Percentiles rank a stretch among this genome's conserved stretches.
Evolutionary conservation across 2,329 filamentous ascomycete genomes (phyloP).

Genomic region (Aspergillus jensenii): DNA sequence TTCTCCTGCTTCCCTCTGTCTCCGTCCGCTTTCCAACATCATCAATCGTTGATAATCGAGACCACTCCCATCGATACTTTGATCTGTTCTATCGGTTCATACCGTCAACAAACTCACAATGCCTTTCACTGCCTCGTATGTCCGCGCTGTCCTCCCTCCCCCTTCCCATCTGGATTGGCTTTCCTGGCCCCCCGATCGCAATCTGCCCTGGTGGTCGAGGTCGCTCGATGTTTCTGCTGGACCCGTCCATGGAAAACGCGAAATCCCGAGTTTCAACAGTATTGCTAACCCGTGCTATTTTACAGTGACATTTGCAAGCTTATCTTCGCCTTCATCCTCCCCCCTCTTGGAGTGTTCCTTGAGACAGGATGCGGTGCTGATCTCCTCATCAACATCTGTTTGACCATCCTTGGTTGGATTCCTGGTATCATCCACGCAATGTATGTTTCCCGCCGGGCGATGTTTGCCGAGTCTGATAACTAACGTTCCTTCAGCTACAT

Average conservation of each 20-base stretch:
- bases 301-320: slow-evolving; percentile 74
- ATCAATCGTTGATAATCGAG: neutral
- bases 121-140: slow-evolving; percentile 53
- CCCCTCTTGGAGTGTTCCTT: slow-evolving; percentile 89
- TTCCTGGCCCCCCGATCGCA: neutral
- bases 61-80: neutral
- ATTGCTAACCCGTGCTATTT: slow-evolving; percentile 7
- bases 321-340: slow-evolving; percentile 85
- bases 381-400: slow-evolving; percentile 86
- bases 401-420: slow-evolving; percentile 75
- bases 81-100: slow-evolving; percentile 12
- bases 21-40: neutral
- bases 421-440: slow-evolving; percentile 89
- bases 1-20: neutral
- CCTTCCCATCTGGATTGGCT: neutral
- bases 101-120: slow-evolving; percentile 33
- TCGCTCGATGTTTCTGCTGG: neutral
- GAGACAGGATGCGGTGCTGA: slow-evolving; percentile 87
- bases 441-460: slow-evolving; percentile 51
- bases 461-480: neutral
- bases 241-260: no score
- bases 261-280: neutral
- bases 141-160: slow-evolving; percentile 14
- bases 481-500: slow-evolving; percentile 62
- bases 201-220: neutral